These are phyloP conservation scores for Boletus rufocinnamomeus DNA, from an alignment of 768 basidiomycete species.

Conservation along the genomic window DNA sequence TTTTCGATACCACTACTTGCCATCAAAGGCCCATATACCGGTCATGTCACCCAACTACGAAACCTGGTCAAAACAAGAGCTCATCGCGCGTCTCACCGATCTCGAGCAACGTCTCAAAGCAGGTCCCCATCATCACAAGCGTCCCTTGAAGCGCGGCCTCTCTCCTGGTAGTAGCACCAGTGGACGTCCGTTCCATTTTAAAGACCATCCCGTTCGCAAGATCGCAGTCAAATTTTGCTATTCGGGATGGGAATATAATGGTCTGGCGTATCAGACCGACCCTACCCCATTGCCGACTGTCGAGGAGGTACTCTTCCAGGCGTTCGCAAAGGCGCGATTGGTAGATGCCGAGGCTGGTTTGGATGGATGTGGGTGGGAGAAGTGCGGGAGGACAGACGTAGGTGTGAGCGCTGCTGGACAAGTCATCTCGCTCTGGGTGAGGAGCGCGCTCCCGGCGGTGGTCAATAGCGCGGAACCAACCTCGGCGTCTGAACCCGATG, in stretches of 20 bases:
- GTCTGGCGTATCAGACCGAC: conserved; percentile 78
- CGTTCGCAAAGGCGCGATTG: conserved; percentile 73
- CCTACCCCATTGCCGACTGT: conserved; percentile 84
- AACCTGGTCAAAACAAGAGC: conserved; percentile 63
- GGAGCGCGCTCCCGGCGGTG: conserved; percentile 56
- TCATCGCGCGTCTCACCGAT: conserved; percentile 62
- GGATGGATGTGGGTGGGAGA: conserved; percentile 87
- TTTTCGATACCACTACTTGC: conserved; percentile 37
- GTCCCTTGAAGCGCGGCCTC: conserved; percentile 9
- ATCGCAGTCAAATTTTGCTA: conserved; percentile 95
- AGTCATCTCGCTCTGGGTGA: conserved; percentile 88
- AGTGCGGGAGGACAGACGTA: conserved; percentile 92
- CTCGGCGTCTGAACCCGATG: not conserved
- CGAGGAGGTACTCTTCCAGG: conserved; percentile 81
- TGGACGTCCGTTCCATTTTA: conserved; percentile 60
- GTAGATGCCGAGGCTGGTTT: conserved; percentile 73
- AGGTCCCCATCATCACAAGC: conserved; percentile 14
- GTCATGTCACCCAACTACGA: conserved; percentile 50
- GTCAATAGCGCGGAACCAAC: not conserved
- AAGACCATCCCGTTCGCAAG: conserved; percentile 74
- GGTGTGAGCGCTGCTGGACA: conserved; percentile 95
- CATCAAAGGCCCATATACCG: conserved; percentile 31
- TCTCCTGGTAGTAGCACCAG: conserved; percentile 14
- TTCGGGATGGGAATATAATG: conserved; percentile 89
- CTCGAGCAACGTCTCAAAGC: conserved; percentile 45